These are phyloP conservation scores for Lavandula angustifolia DNA, from an alignment of 257 asterid species.

Conservation along the genomic window DNA sequence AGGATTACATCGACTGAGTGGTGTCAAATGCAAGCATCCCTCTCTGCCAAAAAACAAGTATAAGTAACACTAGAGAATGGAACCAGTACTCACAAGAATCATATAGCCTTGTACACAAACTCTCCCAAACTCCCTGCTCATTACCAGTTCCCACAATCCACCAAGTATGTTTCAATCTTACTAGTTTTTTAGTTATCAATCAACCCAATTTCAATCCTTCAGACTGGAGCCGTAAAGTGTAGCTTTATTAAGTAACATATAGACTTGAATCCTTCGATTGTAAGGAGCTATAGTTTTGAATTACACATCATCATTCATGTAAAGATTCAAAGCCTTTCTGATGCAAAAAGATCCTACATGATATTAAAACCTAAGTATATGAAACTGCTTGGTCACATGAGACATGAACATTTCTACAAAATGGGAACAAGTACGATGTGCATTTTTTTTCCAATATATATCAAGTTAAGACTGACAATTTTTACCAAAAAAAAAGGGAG, in stretches of 20 bases:
- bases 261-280: too few relatives aligned
- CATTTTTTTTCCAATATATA: too few relatives aligned
- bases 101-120: not conserved
- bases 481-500: not conserved
- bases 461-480: not conserved
- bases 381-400: not conserved
- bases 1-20: slow-evolving; percentile 95
- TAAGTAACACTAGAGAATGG: slow-evolving; percentile 5
- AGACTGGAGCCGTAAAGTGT: too few relatives aligned
- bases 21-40: slow-evolving; percentile 89
- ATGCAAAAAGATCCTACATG: too few relatives aligned
- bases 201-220: too few relatives aligned
- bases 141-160: not conserved
- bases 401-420: not conserved
- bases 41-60: slow-evolving; percentile 54
- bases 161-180: not conserved
- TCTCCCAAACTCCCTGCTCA: not conserved
- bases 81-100: not conserved
- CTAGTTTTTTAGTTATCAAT: not conserved
- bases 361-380: too few relatives aligned
- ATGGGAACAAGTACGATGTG: not conserved
- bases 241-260: too few relatives aligned
- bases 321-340: slow-evolving; percentile 1
- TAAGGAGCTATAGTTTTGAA: too few relatives aligned
- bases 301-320: not conserved